These are phyloP conservation scores for Eutrema salsugineum DNA, from an alignment of 441 rosid species.

Conservation along the genomic window DNA sequence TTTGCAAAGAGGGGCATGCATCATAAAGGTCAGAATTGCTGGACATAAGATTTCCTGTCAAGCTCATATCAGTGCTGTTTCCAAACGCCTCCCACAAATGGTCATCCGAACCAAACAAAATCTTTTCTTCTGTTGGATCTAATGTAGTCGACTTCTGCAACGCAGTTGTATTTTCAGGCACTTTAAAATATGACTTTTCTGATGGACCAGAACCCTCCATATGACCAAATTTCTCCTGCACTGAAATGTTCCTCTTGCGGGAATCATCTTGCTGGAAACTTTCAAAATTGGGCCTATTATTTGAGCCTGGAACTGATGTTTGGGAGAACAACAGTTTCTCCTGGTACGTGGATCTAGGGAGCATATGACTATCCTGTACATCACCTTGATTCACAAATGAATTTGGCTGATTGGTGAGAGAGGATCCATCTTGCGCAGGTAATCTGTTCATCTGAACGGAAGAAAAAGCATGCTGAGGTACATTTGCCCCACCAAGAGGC, in stretches of 20 bases:
- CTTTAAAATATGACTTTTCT: conserved; percentile 45
- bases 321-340: conserved; percentile 37
- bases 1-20: conserved; percentile 66
- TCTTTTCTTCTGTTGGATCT: conserved; percentile 90
- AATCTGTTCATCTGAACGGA: conserved; percentile 50
- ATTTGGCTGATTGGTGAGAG: conserved; percentile 44
- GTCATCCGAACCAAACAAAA: conserved; percentile 88
- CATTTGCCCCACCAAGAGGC: conserved; percentile 49
- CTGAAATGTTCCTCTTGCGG: conserved; percentile 35
- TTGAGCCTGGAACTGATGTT: conserved; percentile 41
- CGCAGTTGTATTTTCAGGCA: conserved; percentile 31
- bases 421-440: conserved; percentile 39
- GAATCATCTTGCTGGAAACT: conserved; percentile 42
- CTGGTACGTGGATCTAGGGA: conserved; percentile 46
- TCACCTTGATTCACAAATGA: conserved; percentile 43
- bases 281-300: conserved; percentile 41
- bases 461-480: conserved; percentile 38
- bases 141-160: conserved; percentile 63
- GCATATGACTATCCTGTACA: conserved; percentile 41
- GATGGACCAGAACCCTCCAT: conserved; percentile 39
- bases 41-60: conserved; percentile 41
- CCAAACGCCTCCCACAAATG: conserved; percentile 80
- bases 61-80: conserved; percentile 39
- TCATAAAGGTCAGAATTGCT: conserved; percentile 44
- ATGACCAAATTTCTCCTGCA: conserved; percentile 38